Base-by-base conservation (phyloP, 2,329 filamentous ascomycete species). In the Herpotrichia juniperi region DNA sequence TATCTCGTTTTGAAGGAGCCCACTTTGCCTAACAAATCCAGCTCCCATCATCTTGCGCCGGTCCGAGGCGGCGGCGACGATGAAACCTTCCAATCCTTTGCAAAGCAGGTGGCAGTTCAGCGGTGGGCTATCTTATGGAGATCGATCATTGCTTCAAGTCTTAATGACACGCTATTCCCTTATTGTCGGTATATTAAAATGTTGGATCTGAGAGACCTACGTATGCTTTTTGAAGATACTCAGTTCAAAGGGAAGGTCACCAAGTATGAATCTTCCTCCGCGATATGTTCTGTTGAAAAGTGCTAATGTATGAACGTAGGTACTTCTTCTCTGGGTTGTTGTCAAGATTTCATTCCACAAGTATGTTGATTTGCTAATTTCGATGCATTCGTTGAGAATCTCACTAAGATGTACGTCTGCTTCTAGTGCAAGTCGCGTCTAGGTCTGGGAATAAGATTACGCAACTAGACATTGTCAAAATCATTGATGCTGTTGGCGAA, bases 111-210 rank as follows among this genome's bases (percentile, higher is more conserved):
- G 24, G 73, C 76, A n/a, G 75, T 81, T 17, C 78, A 78, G 48
- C 82, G 82, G 71, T 87, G 84, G 81, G 83, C 84, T 1, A 78
- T 83, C 6, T 70, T 89, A 43, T 91, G 88, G 88, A 81, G 83
- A 45, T 86, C 86, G 2, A 83, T 91, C 58, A 82, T 89, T 51
- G 75, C 85, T 7, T 91, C 88, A 8, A 85, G 85, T 51, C 72
- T 87, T 37, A 83, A 80, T 21, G 73, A 77, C 57, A 89, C 88
- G 0, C 74, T 84, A 16, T 87, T 85, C 56, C 87, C 87, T 0
- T 92, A 92, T 66, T 88, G 84, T 62, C 67, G 83, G 31, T 90
- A 88, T 70, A 82, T 91, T 49, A 83, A 81, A 50, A 78, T 79
- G 22, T 76, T 91, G 31, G 83, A 87, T 58, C 78, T 91, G 9